These are phyloP conservation scores for Suhomyces prunicola DNA, from an alignment of 805 yeast species.

Conservation along the genomic window DNA sequence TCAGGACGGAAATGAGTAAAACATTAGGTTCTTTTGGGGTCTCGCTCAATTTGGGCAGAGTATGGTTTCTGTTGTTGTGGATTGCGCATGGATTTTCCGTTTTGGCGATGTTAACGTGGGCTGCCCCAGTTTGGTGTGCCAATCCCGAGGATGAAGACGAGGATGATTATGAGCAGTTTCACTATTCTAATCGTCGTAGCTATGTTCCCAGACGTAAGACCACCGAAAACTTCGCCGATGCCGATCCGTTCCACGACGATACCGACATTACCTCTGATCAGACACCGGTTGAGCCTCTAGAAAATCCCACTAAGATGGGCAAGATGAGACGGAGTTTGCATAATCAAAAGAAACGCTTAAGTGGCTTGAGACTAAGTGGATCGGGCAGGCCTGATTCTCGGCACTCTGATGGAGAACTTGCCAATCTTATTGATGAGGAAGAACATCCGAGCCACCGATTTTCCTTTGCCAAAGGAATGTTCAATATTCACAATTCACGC, in stretches of 20 bases:
- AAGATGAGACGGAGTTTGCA: slow-evolving; percentile 1
- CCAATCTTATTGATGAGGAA: not conserved
- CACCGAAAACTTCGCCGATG: not conserved
- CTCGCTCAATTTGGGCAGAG: slow-evolving; percentile 35
- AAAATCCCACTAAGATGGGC: slow-evolving; percentile 2
- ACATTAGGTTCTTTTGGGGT: slow-evolving; percentile 49
- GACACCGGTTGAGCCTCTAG: not conserved
- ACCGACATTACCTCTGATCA: not conserved
- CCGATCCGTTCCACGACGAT: not conserved
- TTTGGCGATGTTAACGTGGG: slow-evolving; percentile 32
- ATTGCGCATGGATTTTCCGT: slow-evolving; percentile 20
- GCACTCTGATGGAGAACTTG: not conserved
- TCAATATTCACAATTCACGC: slow-evolving; percentile 7
- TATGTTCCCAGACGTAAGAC: not conserved
- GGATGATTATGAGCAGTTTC: slow-evolving; percentile 15
- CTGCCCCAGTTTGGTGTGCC: slow-evolving; percentile 49
- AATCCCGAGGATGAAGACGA: slow-evolving; percentile 37
- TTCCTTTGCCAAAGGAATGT: slow-evolving; percentile 3
- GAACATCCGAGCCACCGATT: not conserved
- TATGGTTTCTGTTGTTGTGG: slow-evolving; percentile 45
- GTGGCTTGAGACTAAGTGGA: not conserved
- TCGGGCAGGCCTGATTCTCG: not conserved
- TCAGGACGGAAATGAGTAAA: slow-evolving; percentile 22
- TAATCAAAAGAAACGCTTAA: not conserved
- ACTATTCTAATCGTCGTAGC: not conserved